Conservation (phyloP, 2,329 filamentous ascomycete species). For the Sporothrix pallida region DNA sequence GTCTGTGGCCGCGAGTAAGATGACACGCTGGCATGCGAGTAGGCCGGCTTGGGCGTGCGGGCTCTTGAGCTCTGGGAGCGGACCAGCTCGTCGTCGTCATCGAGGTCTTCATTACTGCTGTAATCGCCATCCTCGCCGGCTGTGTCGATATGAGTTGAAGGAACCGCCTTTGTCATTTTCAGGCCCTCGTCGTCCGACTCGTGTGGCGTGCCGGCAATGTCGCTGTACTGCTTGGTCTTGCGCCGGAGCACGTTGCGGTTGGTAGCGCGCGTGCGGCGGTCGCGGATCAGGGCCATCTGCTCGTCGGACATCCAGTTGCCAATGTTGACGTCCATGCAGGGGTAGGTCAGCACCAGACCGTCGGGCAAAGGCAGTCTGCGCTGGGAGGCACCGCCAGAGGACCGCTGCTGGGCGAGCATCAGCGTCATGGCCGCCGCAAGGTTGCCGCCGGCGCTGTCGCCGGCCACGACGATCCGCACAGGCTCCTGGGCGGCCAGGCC, state of each 20-base stretch:
- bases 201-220: conserved; percentile 81
- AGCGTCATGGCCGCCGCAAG: conserved; percentile 79
- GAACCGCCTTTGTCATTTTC: conserved; percentile 39
- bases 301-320: conserved; percentile 99
- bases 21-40: conserved; percentile 36
- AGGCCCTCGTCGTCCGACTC: conserved; percentile 77
- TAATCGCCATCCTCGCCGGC: neutral
- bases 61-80: conserved; percentile 3
- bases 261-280: conserved; percentile 75
- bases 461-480: conserved; percentile 74
- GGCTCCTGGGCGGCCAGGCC: conserved; percentile 70
- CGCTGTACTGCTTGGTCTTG: conserved; percentile 88
- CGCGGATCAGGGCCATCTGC: conserved; percentile 92
- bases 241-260: conserved; percentile 79
- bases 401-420: conserved; percentile 88
- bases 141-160: neutral
- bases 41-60: conserved; percentile 34
- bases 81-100: conserved; percentile 1
- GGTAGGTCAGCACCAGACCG: conserved; percentile 85
- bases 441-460: conserved; percentile 84
- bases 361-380: conserved; percentile 71
- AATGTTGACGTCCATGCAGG: conserved; percentile 93
- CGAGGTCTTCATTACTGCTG: neutral
- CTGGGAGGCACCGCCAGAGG: conserved; percentile 38
- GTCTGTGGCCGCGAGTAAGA: conserved; percentile 28